Conservation (phyloP, 352 stramenopile species). For the Phytophthora crassamura region DNA sequence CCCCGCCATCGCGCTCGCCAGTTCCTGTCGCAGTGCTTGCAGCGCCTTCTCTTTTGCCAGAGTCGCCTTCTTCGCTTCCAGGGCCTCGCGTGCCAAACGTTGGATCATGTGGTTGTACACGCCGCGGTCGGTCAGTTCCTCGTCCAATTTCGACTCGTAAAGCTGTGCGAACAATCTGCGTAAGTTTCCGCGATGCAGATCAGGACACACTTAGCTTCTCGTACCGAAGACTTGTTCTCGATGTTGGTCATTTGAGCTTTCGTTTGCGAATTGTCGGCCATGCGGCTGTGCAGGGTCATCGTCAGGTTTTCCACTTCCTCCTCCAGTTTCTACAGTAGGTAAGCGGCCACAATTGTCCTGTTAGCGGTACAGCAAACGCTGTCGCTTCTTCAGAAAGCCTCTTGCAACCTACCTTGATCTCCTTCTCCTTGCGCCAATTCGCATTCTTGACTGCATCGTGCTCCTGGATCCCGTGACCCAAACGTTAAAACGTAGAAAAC, state of each 20-base stretch:
- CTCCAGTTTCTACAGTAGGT: conserved; percentile 56
- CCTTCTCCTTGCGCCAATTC: conserved; percentile 73
- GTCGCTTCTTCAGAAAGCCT: neutral
- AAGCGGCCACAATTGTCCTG: neutral
- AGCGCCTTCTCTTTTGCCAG: conserved; percentile 71
- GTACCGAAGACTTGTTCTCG: conserved; percentile 80
- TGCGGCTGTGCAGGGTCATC: conserved; percentile 69
- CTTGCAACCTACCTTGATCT: conserved; percentile 57
- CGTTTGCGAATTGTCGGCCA: conserved; percentile 58
- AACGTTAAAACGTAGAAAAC: neutral
- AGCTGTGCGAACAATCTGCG: conserved; percentile 44
- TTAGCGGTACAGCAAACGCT: conserved; percentile 1
- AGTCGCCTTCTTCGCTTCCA: conserved; percentile 70
- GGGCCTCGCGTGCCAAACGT: conserved; percentile 63
- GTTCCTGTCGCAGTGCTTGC: conserved; percentile 58
- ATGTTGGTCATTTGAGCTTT: conserved; percentile 74
- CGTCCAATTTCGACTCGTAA: conserved; percentile 81
- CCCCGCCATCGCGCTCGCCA: conserved; percentile 55
- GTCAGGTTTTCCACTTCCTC: conserved; percentile 83
- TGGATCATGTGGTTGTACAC: conserved; percentile 90
- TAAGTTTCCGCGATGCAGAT: neutral
- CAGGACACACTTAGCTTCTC: neutral
- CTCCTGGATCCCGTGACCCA: conserved; percentile 41
- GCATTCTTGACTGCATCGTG: conserved; percentile 69
- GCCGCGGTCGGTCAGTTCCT: conserved; percentile 69